Conservation (phyloP, 2,329 filamentous ascomycete species). For the Aureobasidium namibiae region DNA sequence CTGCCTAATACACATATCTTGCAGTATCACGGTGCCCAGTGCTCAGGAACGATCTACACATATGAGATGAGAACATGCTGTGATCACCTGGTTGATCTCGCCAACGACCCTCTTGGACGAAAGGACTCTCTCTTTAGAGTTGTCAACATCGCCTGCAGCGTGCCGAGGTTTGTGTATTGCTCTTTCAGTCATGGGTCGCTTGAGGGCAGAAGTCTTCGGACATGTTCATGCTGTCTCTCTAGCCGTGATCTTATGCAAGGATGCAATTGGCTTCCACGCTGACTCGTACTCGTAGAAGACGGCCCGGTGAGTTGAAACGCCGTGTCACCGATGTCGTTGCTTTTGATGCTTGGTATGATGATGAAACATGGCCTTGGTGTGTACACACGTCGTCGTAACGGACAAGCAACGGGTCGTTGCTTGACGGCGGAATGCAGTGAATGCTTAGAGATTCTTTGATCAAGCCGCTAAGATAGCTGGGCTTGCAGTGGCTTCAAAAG, state of each 20-base stretch:
- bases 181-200: not conserved
- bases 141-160: not conserved
- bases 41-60: not conserved
- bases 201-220: not conserved
- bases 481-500: not conserved
- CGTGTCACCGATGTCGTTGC: not conserved
- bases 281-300: not conserved
- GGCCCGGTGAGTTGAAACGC: not conserved
- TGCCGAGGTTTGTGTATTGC: not conserved
- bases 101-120: not conserved
- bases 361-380: not conserved
- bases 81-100: not conserved
- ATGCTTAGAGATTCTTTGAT: not conserved
- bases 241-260: constrained; percentile 8
- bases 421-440: not conserved
- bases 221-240: not conserved
- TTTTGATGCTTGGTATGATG: not conserved
- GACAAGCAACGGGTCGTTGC: not conserved
- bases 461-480: not conserved
- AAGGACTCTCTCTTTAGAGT: not conserved
- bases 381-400: not conserved
- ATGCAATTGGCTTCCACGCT: not conserved
- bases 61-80: not conserved
- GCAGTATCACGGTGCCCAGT: not conserved
- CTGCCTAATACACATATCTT: not conserved